Percentiles rank a stretch among this genome's conserved stretches.
phyloP scores from a whole-genome alignment of 805 yeast species.

The Kuraishia molischiana region DNA sequence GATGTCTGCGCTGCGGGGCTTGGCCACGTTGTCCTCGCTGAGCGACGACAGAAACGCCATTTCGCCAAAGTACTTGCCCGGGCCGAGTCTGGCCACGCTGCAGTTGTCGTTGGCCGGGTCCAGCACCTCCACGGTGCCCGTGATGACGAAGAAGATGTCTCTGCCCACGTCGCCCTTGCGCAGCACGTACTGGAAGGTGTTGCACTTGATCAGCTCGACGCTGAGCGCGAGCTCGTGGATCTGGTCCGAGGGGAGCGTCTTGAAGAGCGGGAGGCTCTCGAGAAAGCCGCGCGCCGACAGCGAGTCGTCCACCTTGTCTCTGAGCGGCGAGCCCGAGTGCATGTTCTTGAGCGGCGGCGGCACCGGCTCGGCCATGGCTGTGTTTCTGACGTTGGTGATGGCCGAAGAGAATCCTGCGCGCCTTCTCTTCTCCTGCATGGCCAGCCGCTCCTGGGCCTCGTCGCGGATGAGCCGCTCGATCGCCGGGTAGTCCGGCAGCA shows the following conservation, averaged over 20 bases:
- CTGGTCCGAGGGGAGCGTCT: constrained; percentile 43
- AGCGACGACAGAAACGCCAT: constrained; percentile 54
- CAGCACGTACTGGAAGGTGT: constrained; percentile 52
- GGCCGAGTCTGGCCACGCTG: constrained; percentile 45
- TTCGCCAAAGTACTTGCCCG: constrained; percentile 69
- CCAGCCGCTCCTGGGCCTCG: constrained; percentile 71
- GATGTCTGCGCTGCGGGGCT: constrained; percentile 49
- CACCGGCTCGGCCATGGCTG: constrained; percentile 20
- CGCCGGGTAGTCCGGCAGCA: constrained; percentile 51
- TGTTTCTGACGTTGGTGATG: constrained; percentile 8
- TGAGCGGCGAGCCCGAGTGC: not conserved
- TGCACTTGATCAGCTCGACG: constrained; percentile 43
- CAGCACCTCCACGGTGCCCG: constrained; percentile 64
- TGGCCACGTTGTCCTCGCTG: constrained; percentile 10
- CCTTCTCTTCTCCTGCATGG: constrained; percentile 57
- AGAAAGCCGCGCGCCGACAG: constrained; percentile 35
- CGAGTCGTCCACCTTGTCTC: constrained; percentile 38
- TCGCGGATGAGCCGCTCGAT: constrained; percentile 64
- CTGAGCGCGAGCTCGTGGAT: constrained; percentile 57
- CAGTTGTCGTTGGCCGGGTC: constrained; percentile 28
- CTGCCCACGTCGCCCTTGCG: constrained; percentile 49
- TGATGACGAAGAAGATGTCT: constrained; percentile 57
- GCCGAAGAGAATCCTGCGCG: constrained; percentile 23
- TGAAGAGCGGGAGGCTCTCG: constrained; percentile 48
- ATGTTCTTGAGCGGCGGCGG: constrained; percentile 13